Evolutionary conservation across 2,329 filamentous ascomycete species (phyloP), one percentile per base, ranked within the genome.

Genomic region (Microsporum ferrugineum): DNA sequence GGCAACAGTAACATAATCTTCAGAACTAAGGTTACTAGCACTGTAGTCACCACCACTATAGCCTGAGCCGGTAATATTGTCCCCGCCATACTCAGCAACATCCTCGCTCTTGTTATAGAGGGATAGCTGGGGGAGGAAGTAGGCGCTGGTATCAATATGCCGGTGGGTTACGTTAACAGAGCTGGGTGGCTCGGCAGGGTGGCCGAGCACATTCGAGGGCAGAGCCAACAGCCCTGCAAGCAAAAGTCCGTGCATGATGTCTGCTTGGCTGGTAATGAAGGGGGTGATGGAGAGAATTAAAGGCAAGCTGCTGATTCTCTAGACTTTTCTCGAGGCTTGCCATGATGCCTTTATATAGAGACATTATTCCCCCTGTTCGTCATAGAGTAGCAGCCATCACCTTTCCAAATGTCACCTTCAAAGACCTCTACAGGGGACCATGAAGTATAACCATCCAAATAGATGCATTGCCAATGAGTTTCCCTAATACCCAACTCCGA

Each of bases 231-330:
- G 57, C 47, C 59, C 61, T 8, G 62, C 60, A 41, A 63, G 62
- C 38, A 63, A 45, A 56, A 63, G 62, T 43, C 62, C 62, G 39
- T 63, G 62, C 62, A 63, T 63, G 62, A 55, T 63, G 57, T 36
- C 27, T 51, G 45, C 45, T 14, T 23, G 12, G 36, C 4, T 23
- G 31, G 51, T 34, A 5, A n/a, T 34, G 5, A 55, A 36, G 14
- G 51, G n/a, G 10, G 51, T 29, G n/a, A 43, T 43, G 10, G 31
- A 10, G 31, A 55, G 33, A 31, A 55, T 14, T 55, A 3, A 36
- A 34, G 31, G 51, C 5, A 17, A 7, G 31, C 51, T 36, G 51
- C 51, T 55, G 51, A 7, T 38, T 36, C 51, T 36, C 23, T 23
- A 8, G 4, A 34, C 6, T 1, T 14, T 38, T 5, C 23, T 55